Evolutionary conservation across 495 filamentous ascomycete species (phyloP).

Genomic region (Trichoderma erinaceum): DNA sequence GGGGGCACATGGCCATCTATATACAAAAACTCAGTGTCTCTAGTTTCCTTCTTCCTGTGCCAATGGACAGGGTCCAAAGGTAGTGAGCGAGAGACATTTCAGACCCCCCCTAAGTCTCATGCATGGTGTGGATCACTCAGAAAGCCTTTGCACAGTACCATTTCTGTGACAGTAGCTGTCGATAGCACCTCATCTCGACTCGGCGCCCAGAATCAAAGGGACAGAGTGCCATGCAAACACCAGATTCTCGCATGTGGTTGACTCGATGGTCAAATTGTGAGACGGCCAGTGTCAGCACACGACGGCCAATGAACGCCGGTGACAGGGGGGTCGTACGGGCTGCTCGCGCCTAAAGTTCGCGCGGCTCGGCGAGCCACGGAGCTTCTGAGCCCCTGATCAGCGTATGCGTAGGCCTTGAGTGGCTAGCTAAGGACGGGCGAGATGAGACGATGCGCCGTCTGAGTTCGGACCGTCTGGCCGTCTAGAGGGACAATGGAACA

Average conservation of each 20-base stretch:
- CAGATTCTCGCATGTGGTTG: background rate
- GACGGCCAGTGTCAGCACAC: background rate
- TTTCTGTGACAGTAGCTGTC: background rate
- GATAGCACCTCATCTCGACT: background rate
- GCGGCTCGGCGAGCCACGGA: background rate
- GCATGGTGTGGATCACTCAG: background rate
- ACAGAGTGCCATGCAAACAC: background rate
- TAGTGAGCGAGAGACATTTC: background rate
- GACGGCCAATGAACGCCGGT: background rate
- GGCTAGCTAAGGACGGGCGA: background rate
- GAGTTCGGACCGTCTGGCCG: background rate
- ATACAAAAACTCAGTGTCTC: background rate
- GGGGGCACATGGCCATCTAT: slow-evolving; percentile 3
- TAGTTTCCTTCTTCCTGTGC: background rate
- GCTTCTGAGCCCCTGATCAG: slow-evolving; percentile 3
- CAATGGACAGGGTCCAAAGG: background rate
- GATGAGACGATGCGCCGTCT: background rate
- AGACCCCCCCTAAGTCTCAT: background rate
- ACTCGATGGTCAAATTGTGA: background rate
- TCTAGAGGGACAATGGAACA: background rate
- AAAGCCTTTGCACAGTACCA: background rate
- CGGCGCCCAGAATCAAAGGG: background rate
- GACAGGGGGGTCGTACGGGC: background rate
- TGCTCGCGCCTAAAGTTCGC: background rate
- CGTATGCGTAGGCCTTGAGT: background rate